These are phyloP conservation scores for Elsinoe necatrix DNA, from an alignment of 2,329 filamentous ascomycete species.

Conservation along the genomic window DNA sequence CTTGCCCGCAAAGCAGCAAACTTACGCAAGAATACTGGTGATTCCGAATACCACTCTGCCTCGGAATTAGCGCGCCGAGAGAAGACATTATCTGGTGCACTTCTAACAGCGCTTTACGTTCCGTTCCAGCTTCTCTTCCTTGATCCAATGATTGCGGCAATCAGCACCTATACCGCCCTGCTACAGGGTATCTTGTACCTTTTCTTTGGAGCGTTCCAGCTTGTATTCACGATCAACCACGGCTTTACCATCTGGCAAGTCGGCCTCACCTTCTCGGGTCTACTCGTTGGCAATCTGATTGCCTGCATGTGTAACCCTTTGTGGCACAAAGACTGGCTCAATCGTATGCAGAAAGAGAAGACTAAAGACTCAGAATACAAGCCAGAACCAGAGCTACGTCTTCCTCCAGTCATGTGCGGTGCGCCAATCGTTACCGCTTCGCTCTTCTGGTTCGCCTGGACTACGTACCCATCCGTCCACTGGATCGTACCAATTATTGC, in stretches of 20 bases:
- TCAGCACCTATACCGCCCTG: slow-evolving; percentile 51
- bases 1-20: slow-evolving; percentile 40
- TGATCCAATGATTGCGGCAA: too few relatives aligned
- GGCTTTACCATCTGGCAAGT: background rate
- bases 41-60: too few relatives aligned
- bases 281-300: slow-evolving; percentile 52
- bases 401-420: slow-evolving; percentile 44
- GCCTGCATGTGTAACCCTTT: too few relatives aligned
- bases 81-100: too few relatives aligned
- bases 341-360: too few relatives aligned
- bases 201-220: slow-evolving; percentile 27
- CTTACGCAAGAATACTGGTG: too few relatives aligned
- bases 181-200: slow-evolving; percentile 45
- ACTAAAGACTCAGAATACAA: background rate
- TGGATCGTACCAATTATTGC: slow-evolving; percentile 37
- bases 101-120: too few relatives aligned
- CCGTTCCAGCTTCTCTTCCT: too few relatives aligned
- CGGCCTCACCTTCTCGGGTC: too few relatives aligned
- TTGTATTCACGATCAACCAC: slow-evolving; percentile 27
- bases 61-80: too few relatives aligned
- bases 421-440: slow-evolving; percentile 40
- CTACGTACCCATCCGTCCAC: slow-evolving; percentile 31
- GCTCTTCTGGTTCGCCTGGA: slow-evolving; percentile 47
- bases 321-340: too few relatives aligned
- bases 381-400: slow-evolving; percentile 35